Conservation (phyloP, 495 filamentous ascomycete genomes). For the Opeltia flavorubescens region DNA sequence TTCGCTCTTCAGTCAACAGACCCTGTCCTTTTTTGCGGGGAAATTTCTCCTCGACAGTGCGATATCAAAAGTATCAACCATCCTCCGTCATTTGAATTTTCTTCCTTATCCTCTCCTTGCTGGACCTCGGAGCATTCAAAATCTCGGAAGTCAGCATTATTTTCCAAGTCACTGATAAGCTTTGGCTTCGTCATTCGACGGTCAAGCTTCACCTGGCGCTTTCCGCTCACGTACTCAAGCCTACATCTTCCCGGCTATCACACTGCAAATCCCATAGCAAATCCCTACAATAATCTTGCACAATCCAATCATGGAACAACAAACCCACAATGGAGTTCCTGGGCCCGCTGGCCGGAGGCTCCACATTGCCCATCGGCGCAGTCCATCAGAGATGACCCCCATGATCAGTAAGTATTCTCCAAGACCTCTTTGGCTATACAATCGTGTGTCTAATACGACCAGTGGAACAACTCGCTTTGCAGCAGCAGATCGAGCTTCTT, state of each 20-base stretch:
- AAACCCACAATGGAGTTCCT: conserved; percentile 59
- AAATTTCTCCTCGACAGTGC: conserved; percentile 8
- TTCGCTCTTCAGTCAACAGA: not conserved
- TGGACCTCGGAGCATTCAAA: not conserved
- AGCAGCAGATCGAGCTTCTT: conserved; percentile 95
- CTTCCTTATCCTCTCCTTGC: conserved; percentile 11
- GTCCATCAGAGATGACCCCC: conserved; percentile 93
- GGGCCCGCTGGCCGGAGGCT: conserved; percentile 80
- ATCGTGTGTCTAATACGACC: not conserved
- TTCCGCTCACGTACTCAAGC: not conserved
- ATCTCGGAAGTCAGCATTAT: not conserved
- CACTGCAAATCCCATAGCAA: not conserved
- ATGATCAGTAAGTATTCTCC: conserved; percentile 81
- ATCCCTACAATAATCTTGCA: not conserved
- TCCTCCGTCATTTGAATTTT: conserved; percentile 10
- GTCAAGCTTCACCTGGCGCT: too few species aligned
- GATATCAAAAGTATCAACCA: not conserved
- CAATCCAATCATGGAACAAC: conserved; percentile 57
- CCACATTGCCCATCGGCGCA: conserved; percentile 94
- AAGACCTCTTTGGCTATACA: conserved; percentile 6
- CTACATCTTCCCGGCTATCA: not conserved
- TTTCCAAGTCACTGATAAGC: not conserved
- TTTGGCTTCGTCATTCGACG: not conserved
- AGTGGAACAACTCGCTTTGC: conserved; percentile 98
- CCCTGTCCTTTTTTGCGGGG: conserved; percentile 10